These are phyloP conservation scores for Neurospora sp. DNA, from an alignment of 495 filamentous ascomycete genomes.

Conservation along the genomic window DNA sequence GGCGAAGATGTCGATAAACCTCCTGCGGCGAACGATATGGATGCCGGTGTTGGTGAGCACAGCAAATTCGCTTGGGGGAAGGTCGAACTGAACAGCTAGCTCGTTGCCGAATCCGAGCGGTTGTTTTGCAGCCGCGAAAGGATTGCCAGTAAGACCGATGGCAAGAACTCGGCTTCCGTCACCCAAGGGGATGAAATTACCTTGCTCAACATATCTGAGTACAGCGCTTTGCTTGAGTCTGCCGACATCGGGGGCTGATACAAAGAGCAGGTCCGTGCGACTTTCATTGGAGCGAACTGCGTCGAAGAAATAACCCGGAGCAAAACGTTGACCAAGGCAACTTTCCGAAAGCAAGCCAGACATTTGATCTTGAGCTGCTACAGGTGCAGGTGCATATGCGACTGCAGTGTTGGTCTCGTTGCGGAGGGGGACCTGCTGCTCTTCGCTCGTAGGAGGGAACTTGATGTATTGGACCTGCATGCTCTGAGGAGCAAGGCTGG, in stretches of 20 bases:
- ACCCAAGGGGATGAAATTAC: slow-evolving; percentile 59
- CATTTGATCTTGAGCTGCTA: neutral
- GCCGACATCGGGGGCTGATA: slow-evolving; percentile 79
- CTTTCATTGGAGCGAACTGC: slow-evolving; percentile 44
- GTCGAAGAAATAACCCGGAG: slow-evolving; percentile 87
- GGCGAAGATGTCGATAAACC: slow-evolving; percentile 90
- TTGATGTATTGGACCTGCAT: slow-evolving; percentile 96
- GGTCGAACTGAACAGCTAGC: slow-evolving; percentile 85
- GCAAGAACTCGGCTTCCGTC: slow-evolving; percentile 53
- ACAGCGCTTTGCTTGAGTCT: slow-evolving; percentile 51
- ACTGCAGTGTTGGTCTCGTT: slow-evolving; percentile 15
- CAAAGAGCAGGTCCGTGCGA: slow-evolving; percentile 59
- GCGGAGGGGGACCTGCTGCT: slow-evolving; percentile 10
- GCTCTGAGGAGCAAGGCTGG: slow-evolving; percentile 65
- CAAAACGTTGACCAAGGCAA: slow-evolving; percentile 50
- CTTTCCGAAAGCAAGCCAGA: neutral
- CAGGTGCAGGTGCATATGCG: slow-evolving; percentile 4
- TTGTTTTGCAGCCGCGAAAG: slow-evolving; percentile 54
- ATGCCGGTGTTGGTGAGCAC: slow-evolving; percentile 86
- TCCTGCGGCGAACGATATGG: slow-evolving; percentile 68
- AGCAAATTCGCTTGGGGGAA: slow-evolving; percentile 68
- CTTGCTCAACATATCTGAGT: slow-evolving; percentile 55
- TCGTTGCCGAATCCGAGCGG: slow-evolving; percentile 91
- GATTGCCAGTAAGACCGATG: slow-evolving; percentile 60
- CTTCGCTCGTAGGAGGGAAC: slow-evolving; percentile 52